Evolutionary conservation across 768 basidiomycete species (phyloP), one percentile per base, ranked within the genome.

Genomic region (Dictyophora rubrovolvata): DNA sequence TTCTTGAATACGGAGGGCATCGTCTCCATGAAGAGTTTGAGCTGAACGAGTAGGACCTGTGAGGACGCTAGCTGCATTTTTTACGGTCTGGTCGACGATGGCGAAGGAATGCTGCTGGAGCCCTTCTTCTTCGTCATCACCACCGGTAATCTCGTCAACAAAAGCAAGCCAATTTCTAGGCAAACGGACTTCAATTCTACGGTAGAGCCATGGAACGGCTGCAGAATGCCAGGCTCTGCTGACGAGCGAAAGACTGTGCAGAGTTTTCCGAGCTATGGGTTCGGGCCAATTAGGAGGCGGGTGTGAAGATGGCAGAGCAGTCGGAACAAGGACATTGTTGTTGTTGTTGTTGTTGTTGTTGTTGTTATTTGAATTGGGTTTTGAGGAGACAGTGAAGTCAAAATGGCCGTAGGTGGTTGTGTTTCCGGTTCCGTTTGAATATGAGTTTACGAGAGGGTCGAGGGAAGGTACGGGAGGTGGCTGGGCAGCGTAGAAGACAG

Each of bases 171-270:
- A 93, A 63, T 80, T 84, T n/a, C 84, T 80, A 10, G 90, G 90
- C 5, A 92, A 79, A 5, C 88, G 81, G 54, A 93, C 85, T 69
- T 92, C 90, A 62, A 93, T 74, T 61, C 83, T 83, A 60, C 80
- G 81, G 89, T 90, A 93, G 5, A 93, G 74, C 87, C 86, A 93
- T 0, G 89, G 89, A 64, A 85, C 86, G n/a, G 90, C 87, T 1
- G 88, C 90, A 28, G 82, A 79, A 66, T 83, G 82, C 86, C 87
- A 92, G 2, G 82, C 77, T 65, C 76, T 86, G 66, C 83, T 88
- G 48, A 90, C 88, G 61, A 88, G 79, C 65, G 86, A 89, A 48
- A 92, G 83, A 64, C 71, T 83, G 5, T 81, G 76, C 20, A 93
- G 76, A 0, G 90, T 84, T 59, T 71, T 75, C 12, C 89, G 81